Conservation (phyloP, 495 filamentous ascomycete species). For the Aspergillus asperescens region DNA sequence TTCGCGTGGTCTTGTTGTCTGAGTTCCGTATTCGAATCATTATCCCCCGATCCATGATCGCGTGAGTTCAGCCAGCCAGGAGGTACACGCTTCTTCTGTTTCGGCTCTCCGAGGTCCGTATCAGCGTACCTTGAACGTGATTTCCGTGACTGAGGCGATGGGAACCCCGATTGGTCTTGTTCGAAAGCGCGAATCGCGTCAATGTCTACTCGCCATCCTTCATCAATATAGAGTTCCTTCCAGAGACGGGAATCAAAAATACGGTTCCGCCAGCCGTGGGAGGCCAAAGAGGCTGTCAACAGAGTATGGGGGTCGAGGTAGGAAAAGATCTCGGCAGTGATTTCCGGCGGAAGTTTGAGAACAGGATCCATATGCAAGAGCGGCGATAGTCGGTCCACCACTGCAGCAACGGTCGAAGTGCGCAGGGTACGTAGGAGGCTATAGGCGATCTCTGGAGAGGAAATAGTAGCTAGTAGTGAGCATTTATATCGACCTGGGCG, state of each 20-base stretch:
- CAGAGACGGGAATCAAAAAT: slow-evolving; percentile 83
- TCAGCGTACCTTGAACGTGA: slow-evolving; percentile 40
- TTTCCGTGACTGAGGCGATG: slow-evolving; percentile 42
- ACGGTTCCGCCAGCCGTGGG: slow-evolving; percentile 73
- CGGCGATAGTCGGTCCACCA: slow-evolving; percentile 70
- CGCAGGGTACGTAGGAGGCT: slow-evolving; percentile 64
- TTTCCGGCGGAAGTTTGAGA: slow-evolving; percentile 74
- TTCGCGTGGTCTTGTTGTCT: slow-evolving; percentile 23
- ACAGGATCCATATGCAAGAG: slow-evolving; percentile 90
- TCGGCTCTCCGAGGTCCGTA: slow-evolving; percentile 42
- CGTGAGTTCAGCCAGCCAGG: slow-evolving; percentile 39
- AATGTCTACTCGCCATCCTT: slow-evolving; percentile 76
- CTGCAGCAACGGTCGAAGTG: slow-evolving; percentile 66
- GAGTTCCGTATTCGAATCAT: slow-evolving; percentile 1
- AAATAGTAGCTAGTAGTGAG: slow-evolving; percentile 2
- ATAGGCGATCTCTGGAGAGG: slow-evolving; percentile 44
- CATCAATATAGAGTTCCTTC: slow-evolving; percentile 70
- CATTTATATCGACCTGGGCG: not conserved
- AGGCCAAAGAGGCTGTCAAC: slow-evolving; percentile 69
- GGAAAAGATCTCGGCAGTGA: slow-evolving; percentile 81
- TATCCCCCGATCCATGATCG: slow-evolving; percentile 2
- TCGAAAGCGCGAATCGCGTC: slow-evolving; percentile 66
- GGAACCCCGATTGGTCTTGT: slow-evolving; percentile 44
- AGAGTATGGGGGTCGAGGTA: slow-evolving; percentile 75
- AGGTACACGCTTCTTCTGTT: slow-evolving; percentile 49